These are phyloP conservation scores for Gynandropsis gynandra DNA, from an alignment of 345 rosid genomes.

Conservation along the genomic window DNA sequence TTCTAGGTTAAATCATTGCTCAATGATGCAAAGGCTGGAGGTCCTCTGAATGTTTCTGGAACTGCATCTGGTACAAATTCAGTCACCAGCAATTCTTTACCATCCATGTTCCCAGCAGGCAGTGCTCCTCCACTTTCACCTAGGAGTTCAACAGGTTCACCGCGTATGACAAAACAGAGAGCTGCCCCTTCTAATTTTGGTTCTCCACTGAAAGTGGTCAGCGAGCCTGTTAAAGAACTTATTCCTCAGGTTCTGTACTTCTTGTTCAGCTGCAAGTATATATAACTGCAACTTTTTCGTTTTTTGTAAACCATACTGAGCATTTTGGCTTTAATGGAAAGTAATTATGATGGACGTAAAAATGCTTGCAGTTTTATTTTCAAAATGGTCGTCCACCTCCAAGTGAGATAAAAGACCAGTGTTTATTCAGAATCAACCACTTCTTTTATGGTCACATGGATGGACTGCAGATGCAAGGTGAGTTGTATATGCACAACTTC, in stretches of 20 bases:
- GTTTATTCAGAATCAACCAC: constrained; percentile 44
- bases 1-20: constrained; percentile 63
- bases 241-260: constrained; percentile 75
- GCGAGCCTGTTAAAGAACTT: constrained; percentile 67
- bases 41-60: constrained; percentile 62
- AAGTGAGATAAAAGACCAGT: constrained; percentile 59
- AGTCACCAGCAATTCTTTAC: constrained; percentile 53
- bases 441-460: constrained; percentile 44
- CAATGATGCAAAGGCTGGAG: constrained; percentile 73
- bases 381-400: constrained; percentile 72
- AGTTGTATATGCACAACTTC: constrained; percentile 22
- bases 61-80: constrained; percentile 52
- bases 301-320: constrained; percentile 6
- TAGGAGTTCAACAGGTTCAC: constrained; percentile 74
- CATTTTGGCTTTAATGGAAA: constrained; percentile 1
- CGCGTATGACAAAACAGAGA: constrained; percentile 73
- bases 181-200: constrained; percentile 75
- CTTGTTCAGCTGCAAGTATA: background rate
- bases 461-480: constrained; percentile 64
- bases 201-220: constrained; percentile 76
- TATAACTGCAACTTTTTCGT: background rate
- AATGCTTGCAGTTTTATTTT: constrained; percentile 72
- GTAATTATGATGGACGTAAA: constrained; percentile 10
- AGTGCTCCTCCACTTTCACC: constrained; percentile 98
- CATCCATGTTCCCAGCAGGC: constrained; percentile 94